Evolutionary conservation across 1,139 yeast genomes (phyloP).

Genomic region (Sugiyamaella paludigena): DNA sequence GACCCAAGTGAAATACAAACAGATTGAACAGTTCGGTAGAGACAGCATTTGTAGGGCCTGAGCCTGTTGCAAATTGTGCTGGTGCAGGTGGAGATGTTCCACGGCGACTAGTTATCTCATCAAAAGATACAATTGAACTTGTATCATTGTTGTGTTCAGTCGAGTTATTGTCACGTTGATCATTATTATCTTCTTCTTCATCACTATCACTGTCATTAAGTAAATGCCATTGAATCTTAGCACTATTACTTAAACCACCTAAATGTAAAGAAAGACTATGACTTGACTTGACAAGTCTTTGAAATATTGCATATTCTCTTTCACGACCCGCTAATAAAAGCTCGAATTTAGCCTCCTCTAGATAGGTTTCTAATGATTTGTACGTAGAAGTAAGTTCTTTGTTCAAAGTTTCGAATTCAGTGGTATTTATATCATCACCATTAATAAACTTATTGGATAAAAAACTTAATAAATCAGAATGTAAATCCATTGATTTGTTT

Average conservation of each 20-base stretch:
- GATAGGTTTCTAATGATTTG: constrained; percentile 41
- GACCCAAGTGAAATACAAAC: constrained; percentile 67
- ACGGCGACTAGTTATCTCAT: constrained; percentile 8
- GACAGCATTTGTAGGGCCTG: constrained; percentile 7
- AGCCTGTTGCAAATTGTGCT: background rate
- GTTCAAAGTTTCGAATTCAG: constrained; percentile 42
- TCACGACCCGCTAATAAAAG: constrained; percentile 54
- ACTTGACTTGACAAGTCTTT: constrained; percentile 51
- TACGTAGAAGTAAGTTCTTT: constrained; percentile 45
- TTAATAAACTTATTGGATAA: constrained; percentile 55
- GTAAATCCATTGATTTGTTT: constrained; percentile 52
- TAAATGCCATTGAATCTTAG: constrained; percentile 62
- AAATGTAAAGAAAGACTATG: constrained; percentile 55
- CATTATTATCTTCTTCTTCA: constrained; percentile 18
- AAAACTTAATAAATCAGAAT: constrained; percentile 52
- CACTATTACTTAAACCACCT: constrained; percentile 66
- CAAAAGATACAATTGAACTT: constrained; percentile 18
- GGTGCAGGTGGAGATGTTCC: constrained; percentile 3
- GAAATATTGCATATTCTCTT: constrained; percentile 48
- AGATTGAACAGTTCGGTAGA: constrained; percentile 55
- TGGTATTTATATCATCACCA: constrained; percentile 47
- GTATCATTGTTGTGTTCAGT: constrained; percentile 6
- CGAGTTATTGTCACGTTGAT: constrained; percentile 6
- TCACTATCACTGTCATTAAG: constrained; percentile 36
- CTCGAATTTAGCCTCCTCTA: constrained; percentile 67